Base-by-base conservation (phyloP, 2,329 filamentous ascomycete genomes). In the Fragosphaeria purpurea region DNA sequence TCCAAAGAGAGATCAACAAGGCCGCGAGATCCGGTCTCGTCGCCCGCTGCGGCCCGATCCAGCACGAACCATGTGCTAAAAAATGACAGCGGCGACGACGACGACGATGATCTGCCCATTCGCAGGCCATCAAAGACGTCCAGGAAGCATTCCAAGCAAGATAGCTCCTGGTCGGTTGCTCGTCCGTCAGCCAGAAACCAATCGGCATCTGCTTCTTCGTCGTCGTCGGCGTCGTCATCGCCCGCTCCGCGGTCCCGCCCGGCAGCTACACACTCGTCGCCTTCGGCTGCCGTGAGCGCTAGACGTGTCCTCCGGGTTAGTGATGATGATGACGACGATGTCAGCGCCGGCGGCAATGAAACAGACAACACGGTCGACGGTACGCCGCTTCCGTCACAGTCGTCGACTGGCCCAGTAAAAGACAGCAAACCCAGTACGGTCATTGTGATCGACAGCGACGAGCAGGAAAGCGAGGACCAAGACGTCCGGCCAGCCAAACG, bases 401-500 rank as follows among this genome's bases (percentile, higher is more conserved):
- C 35, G 11, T 37, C 35, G 35, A 11, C 35, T 7, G 35, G 11
- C 35, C 7, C 35, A 37, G 35, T 11, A 37, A 11, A 11, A 37
- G 35, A 11, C 35, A 37, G 35, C 11, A 7, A 11, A 7, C 7
- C 35, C 11, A 37, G 11, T 4, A 7, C 35, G 35, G 7, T 7
- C 12, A 5, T 6, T 6, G 31, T 34, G 12, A 6, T 10, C n/a
- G 39, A 42, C 33, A 37, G 48, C 42, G 33, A 46, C n/a, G 45
- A 46, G 4, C 41, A 49, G 6, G 44, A 53, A 7, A 45, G 51
- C 7, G 38, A 35, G n/a, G 46, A 47, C 7, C 10, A 52, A 11
- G 50, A 47, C 34, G 46, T 55, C 6, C 51, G 53, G 8, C 53
- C 53, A 3, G 39, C 41, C 13, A 55, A 55, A n/a, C 34, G 53